Base-by-base conservation (phyloP, 768 basidiomycete species). In the Russula sp. region DNA sequence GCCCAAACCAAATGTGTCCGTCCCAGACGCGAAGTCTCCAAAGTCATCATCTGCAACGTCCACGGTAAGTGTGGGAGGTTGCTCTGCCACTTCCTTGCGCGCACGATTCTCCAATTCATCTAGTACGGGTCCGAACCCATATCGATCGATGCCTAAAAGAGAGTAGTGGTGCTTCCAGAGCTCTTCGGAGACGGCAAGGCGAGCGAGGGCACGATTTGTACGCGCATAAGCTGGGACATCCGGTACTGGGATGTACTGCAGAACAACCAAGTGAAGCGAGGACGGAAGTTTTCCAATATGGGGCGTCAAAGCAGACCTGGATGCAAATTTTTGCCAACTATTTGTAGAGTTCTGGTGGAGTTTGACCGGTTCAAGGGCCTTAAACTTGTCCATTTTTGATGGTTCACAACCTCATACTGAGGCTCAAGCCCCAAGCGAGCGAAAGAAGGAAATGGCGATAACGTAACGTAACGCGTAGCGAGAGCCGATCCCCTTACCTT, bases 41-140 rank as follows among this genome's bases (percentile, higher is more conserved):
- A 96, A 96, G 29, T 93, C 92, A 67, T 95, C 91, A 63, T 92
- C 88, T 45, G 76, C 72, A 42, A 83, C 83, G 56, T 80, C 75
- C 16, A 86, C 83, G 10, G 79, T 68, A 34, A 87, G 80, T 1
- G 82, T 83, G 1, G 88, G 82, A 18, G 87, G 84, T 11, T 78
- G 80, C 16, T 78, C 74, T 14, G 74, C 70, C 7, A 68, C 74
- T 2, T 72, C 69, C 35, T 68, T 71, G 64, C 76, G 76, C 18
- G 78, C 76, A 32, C 74, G 75, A 11, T 72, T 69, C 72, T 90
- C 86, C 32, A 90, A 76, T 14, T 81, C 76, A 59, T 87, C 85
- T 41, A 90, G 77, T 43, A 86, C 76, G 49, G 70, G 65, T 14
- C 65, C 70, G 14, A 88, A 74, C 3, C 72, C 73, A 49, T 78